Conservation (phyloP, 805 yeast species). For the Pichia exigua region DNA sequence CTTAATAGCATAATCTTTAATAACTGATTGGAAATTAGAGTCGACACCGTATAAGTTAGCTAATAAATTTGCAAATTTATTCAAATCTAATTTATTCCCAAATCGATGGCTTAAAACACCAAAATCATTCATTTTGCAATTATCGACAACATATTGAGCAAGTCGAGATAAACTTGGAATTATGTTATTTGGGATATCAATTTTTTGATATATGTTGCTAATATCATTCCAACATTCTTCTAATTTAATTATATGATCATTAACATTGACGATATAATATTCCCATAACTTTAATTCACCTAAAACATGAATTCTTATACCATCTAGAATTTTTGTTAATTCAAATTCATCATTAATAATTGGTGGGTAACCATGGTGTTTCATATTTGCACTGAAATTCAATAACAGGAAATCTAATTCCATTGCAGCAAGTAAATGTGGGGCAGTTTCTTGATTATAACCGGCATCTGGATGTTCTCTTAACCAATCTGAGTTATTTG, state of each 20-base stretch:
- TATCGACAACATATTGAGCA: slow-evolving; percentile 39
- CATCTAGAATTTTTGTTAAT: slow-evolving; percentile 53
- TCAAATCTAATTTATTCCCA: slow-evolving; percentile 45
- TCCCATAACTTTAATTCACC: slow-evolving; percentile 75
- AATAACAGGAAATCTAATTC: slow-evolving; percentile 69
- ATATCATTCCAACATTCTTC: slow-evolving; percentile 28
- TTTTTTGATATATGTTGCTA: slow-evolving; percentile 10
- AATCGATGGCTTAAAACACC: slow-evolving; percentile 38
- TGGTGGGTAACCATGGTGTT: slow-evolving; percentile 54
- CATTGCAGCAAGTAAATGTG: slow-evolving; percentile 78
- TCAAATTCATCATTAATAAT: slow-evolving; percentile 44
- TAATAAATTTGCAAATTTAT: slow-evolving; percentile 47
- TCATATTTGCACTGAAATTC: slow-evolving; percentile 55
- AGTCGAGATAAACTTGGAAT: slow-evolving; percentile 39
- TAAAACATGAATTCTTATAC: slow-evolving; percentile 60
- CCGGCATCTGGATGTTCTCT: slow-evolving; percentile 85
- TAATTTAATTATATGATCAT: slow-evolving; percentile 32
- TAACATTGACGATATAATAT: slow-evolving; percentile 65
- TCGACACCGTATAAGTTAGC: slow-evolving; percentile 29
- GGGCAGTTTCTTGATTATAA: slow-evolving; percentile 78
- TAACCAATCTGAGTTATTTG: slow-evolving; percentile 83
- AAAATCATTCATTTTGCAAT: slow-evolving; percentile 34
- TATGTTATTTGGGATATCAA: slow-evolving; percentile 38
- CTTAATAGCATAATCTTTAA: slow-evolving; percentile 35
- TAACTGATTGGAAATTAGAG: slow-evolving; percentile 7